Evolutionary conservation across 177 flowering plant genomes (phyloP).

Genomic region (Vitis hybrid): DNA sequence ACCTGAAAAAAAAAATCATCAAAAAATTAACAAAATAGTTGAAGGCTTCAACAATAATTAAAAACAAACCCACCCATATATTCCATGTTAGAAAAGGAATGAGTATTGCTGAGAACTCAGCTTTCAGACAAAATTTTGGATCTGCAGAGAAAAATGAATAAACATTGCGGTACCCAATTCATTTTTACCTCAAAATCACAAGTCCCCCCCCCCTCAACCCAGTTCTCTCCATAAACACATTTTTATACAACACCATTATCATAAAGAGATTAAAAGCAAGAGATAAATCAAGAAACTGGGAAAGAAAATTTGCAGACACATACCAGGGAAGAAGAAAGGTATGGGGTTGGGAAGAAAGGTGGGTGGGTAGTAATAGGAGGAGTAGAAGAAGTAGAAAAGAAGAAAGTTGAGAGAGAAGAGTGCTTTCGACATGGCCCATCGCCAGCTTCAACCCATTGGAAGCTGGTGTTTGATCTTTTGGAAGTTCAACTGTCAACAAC

Average conservation of each 20-base stretch:
- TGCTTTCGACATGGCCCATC: conserved; percentile 20
- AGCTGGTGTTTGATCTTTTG: conserved; percentile 18
- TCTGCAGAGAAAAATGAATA: too few species aligned
- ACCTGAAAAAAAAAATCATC: too few species aligned
- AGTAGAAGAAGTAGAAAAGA: conserved; percentile 16
- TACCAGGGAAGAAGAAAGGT: conserved; percentile 19
- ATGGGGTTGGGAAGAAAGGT: background rate
- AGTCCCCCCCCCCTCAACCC: background rate
- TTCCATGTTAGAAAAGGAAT: too few species aligned
- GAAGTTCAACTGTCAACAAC: conserved; percentile 18
- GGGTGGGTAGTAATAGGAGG: conserved; percentile 12
- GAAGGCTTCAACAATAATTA: too few species aligned
- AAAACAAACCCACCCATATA: too few species aligned
- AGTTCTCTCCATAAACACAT: conserved; percentile 1
- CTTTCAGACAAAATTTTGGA: too few species aligned
- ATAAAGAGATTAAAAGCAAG: background rate
- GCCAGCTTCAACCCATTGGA: conserved; percentile 20
- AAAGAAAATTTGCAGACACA: background rate
- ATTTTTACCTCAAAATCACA: background rate
- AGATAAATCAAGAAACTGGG: background rate
- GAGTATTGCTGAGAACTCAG: too few species aligned
- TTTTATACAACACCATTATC: background rate
- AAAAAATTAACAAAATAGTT: too few species aligned
- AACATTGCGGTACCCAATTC: too few species aligned
- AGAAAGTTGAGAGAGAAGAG: conserved; percentile 15